Base-by-base conservation (phyloP, 148 eudicot species). In the Salicornia ramosissima region DNA sequence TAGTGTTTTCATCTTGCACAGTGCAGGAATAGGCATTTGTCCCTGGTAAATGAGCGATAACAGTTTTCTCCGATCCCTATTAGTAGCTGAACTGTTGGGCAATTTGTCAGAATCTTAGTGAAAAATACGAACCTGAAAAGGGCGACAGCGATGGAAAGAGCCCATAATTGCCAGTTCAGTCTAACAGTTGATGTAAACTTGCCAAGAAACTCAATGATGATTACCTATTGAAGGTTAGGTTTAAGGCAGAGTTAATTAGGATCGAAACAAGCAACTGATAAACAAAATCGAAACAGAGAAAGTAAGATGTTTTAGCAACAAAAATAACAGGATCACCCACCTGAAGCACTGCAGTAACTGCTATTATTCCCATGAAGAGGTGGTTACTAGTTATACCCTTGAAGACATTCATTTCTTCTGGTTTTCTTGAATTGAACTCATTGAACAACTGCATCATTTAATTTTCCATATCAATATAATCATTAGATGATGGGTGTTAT, bases 391-490 rank as follows among this genome's bases (percentile, higher is more conserved):
- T 72, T 61, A 89, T 73, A 39, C 97, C 97, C 13, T 66, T 76
- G 21, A 92, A 92, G 51, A 92, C 84, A 61, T 92, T 92, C 26
- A 89, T 9, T 73, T 86, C 83, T 14, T 92, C 97, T 30, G 97
- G 97, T 73, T 92, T 89, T 53, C 97, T 79, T 53, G 97, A 86
- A 76, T 92, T 92, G 75, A 92, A 83, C 83, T 92, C 97, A 6
- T 92, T 92, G 80, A 89, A 89, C 75, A 92, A 82, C 97, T 91
- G 88, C 33, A 71, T 31, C 68, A 70, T 55, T 49, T 24, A 46
- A 33, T 57, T 22, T 26, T 39, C 53, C n/a, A n/a, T n/a, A n/a
- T n/a, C n/a, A n/a, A n/a, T n/a, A n/a, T n/a, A n/a, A n/a, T n/a
- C n/a, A n/a, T n/a, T n/a, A n/a, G n/a, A n/a, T n/a, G 15, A 60